Conservation (phyloP, 257 asterid genomes). For the Solanum gracilifrons region DNA sequence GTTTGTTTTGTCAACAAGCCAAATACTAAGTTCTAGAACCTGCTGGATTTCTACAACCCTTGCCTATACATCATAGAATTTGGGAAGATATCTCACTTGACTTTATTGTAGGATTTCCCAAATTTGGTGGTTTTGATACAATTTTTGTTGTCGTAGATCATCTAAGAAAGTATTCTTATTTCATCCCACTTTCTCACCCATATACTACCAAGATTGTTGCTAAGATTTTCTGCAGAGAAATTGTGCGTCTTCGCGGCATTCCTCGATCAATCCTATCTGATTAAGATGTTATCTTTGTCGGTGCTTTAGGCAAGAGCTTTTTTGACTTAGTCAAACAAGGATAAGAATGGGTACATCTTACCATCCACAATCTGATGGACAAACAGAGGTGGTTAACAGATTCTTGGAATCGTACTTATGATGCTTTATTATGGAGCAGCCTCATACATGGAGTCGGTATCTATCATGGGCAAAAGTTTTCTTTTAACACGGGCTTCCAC, state of each 20-base stretch:
- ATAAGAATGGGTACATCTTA: not conserved
- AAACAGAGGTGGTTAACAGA: not conserved
- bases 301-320: not conserved
- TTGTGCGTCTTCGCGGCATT: not conserved
- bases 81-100: not conserved
- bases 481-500: no score
- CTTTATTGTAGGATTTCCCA: not conserved
- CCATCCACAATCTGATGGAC: not conserved
- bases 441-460: not conserved
- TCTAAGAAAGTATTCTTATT: not conserved
- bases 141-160: not conserved
- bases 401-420: not conserved
- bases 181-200: not conserved
- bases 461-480: not conserved
- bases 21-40: not conserved
- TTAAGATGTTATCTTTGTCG: not conserved
- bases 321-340: not conserved
- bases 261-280: not conserved
- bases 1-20: not conserved
- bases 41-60: not conserved
- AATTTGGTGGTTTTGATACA: not conserved
- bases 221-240: not conserved
- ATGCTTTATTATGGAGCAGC: not conserved
- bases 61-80: not conserved
- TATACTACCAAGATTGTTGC: not conserved